Percentiles rank a stretch among this genome's conserved stretches.
phyloP scores from a whole-genome alignment of 768 basidiomycete genomes.

The Neoboletus brunneissimus region DNA sequence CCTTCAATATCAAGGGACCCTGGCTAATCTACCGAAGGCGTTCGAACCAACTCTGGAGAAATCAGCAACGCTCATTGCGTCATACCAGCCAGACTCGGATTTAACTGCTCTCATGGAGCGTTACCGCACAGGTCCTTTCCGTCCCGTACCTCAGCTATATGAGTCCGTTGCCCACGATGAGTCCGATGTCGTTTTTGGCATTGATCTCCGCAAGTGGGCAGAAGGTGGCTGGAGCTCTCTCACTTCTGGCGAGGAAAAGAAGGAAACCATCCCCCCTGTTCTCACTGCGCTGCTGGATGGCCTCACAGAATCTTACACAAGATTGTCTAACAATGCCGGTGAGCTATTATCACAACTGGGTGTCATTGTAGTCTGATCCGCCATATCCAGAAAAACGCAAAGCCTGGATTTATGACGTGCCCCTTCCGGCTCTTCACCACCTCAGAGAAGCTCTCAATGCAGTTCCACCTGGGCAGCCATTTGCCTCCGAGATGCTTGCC shows the following conservation, averaged over 20 bases:
- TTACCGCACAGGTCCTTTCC: constrained; percentile 91
- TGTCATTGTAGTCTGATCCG: neutral
- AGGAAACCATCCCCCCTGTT: constrained; percentile 69
- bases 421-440: constrained; percentile 77
- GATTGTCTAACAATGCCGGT: constrained; percentile 63
- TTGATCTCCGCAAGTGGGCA: constrained; percentile 89
- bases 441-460: constrained; percentile 83
- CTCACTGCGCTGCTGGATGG: constrained; percentile 63
- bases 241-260: constrained; percentile 54
- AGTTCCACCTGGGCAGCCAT: constrained; percentile 47
- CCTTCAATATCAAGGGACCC: constrained; percentile 81
- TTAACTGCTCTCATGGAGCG: constrained; percentile 85
- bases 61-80: constrained; percentile 71
- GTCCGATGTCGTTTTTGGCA: constrained; percentile 85
- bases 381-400: constrained; percentile 70
- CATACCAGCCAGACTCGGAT: constrained; percentile 88
- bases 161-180: constrained; percentile 82
- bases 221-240: constrained; percentile 72
- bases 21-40: constrained; percentile 67
- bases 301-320: constrained; percentile 60
- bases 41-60: constrained; percentile 64
- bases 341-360: constrained; percentile 20
- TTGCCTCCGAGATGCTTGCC: constrained; percentile 54
- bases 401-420: constrained; percentile 94
- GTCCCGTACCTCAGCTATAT: constrained; percentile 80